Percentiles rank a stretch among this genome's conserved stretches.
These are phyloP conservation scores for Teunomyces atbi DNA, from an alignment of 805 yeast species.

Conservation along the genomic window DNA sequence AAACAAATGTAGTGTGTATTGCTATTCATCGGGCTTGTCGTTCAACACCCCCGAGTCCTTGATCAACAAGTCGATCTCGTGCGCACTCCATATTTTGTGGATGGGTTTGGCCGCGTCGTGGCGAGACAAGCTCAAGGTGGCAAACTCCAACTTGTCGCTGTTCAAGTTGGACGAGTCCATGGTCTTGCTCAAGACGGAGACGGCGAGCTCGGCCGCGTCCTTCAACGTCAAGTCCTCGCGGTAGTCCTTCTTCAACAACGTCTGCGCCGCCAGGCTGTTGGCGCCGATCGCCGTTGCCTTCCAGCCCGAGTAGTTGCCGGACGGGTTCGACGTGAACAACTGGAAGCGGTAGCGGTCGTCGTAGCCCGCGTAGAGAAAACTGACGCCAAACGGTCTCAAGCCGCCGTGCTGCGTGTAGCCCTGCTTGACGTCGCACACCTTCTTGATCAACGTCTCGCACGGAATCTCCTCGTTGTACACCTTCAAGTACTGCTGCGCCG, in stretches of 20 bases:
- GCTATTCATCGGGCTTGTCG: constrained; percentile 25
- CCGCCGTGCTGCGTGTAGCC: constrained; percentile 99
- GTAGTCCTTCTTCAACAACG: constrained; percentile 91
- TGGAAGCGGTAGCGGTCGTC: constrained; percentile 90
- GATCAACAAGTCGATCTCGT: constrained; percentile 71
- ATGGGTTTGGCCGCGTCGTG: constrained; percentile 49
- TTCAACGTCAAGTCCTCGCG: constrained; percentile 71
- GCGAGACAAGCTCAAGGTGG: constrained; percentile 61
- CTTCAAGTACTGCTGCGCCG: constrained; percentile 81
- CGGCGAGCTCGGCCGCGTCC: constrained; percentile 83
- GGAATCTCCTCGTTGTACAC: constrained; percentile 91
- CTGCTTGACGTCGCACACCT: constrained; percentile 90
- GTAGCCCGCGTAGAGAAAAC: constrained; percentile 92
- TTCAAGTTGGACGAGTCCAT: constrained; percentile 85
- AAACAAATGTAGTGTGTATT: too few species aligned
- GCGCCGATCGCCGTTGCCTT: constrained; percentile 97
- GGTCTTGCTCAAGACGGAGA: constrained; percentile 89
- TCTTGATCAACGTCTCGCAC: constrained; percentile 84
- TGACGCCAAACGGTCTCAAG: constrained; percentile 96
- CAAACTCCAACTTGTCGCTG: constrained; percentile 89
- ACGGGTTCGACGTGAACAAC: constrained; percentile 91
- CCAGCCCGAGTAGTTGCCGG: constrained; percentile 98
- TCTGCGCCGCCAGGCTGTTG: constrained; percentile 93
- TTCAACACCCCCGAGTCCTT: constrained; percentile 69
- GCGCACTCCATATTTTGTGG: constrained; percentile 77